Base-by-base conservation (phyloP, 306 rosid species). In the Fragaria nilgerrensis region DNA sequence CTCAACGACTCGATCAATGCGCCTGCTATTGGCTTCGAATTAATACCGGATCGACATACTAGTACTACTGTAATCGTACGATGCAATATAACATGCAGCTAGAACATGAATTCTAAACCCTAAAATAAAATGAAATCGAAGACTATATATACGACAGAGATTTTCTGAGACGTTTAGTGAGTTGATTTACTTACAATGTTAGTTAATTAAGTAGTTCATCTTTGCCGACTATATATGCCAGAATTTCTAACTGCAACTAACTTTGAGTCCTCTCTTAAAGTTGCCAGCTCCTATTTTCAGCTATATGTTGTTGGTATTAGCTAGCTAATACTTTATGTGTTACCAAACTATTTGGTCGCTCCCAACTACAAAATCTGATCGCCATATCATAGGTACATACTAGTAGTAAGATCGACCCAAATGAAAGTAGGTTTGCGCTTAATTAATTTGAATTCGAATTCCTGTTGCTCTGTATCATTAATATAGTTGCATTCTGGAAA, bases 311-410 rank as follows among this genome's bases (percentile, higher is more conserved):
- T 56, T 56, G 27, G 10, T 17, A 47, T 74, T 43, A 34, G 12
- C 32, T 27, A 27, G 5, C 16, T 3, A 0, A 7, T 3, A 41
- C 10, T 23, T 65, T 23, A 4, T 77, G 74, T 27, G 37, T 25
- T 50, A 52, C 44, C 80, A 48, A 65, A 77, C 59, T 66, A 39
- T 25, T 41, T n/a, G 27, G 68, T 23, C 43, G 75, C 43, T 23
- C 74, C 34, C 73, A 65, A n/a, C 73, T 8, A 76, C 48, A 64
- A 72, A 64, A 41, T 69, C 56, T 69, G 17, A 43, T 15, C n/a
- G 22, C 27, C 73, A 10, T 41, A 53, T 55, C 27, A 22, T 58
- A 22, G 12, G 32, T n/a, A 23, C 7, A 13, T 0, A 2, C 2
- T 29, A 6, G 44, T 45, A 11, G 10, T 43, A n/a, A 2, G 34